Base-by-base conservation (phyloP, 2,329 filamentous ascomycete genomes). In the Zymoseptoria tritici region DNA sequence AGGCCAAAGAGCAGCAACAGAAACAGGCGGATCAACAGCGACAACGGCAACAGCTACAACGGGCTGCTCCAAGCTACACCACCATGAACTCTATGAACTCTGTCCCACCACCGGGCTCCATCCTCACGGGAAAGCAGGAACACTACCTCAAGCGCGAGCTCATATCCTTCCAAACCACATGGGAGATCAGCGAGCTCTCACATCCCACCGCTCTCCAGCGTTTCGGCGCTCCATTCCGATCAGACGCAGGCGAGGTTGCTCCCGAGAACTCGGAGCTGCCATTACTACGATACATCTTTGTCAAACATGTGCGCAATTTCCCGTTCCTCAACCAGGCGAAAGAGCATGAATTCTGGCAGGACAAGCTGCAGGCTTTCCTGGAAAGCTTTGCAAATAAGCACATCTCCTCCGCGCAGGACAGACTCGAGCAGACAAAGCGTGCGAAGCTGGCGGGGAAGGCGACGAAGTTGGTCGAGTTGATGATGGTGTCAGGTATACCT, bases 301-400 rank as follows among this genome's bases (percentile, higher is more conserved):
- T 97, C 57, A 89, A 97, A 73, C 92, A 97, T 85, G 86, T 99
- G 61, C 91, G 94, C 71, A 95, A 97, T 70, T 99, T 99, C 70
- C 94, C 94, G 1, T 99, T 99, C 72, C 83, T 99, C 64, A 91
- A 99, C 76, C 91, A 96, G 80, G 94, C 94, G 21, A 88, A 85
- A 71, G 94, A 99, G 82, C 96, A 97, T 82, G 94, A 99, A 77
- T 99, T 99, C 71, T 99, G 94, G 94, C 94, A 99, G 78, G 91
- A 97, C 73, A 97, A 96, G 75, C 80, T 99, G 62, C 94, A 99
- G 79, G 85, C 92, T 72, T 99, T 99, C 71, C 82, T 99, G 22
- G 92, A 97, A 75, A 97, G 91, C 0, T 99, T 99, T 74, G 93
- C 94, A 13, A 94, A 88, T 72, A 99, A 97, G 74, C 89, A 93